These are phyloP conservation scores for Kuraishia molischiana DNA, from an alignment of 805 yeast genomes.

Conservation along the genomic window DNA sequence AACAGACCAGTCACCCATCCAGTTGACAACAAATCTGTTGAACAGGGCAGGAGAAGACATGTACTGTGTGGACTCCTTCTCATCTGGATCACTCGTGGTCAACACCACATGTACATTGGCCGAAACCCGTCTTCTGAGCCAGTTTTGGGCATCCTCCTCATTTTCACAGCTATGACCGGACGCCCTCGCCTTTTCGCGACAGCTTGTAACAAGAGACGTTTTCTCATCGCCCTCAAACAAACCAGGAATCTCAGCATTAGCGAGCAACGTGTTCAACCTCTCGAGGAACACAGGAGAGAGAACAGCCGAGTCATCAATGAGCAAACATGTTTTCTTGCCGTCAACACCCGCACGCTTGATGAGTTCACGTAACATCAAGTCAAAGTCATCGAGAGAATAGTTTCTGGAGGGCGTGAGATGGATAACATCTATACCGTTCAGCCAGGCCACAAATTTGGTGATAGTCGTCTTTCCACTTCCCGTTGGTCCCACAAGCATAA, in stretches of 20 bases:
- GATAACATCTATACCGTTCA: constrained; percentile 59
- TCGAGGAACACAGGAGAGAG: constrained; percentile 74
- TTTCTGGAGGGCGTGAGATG: constrained; percentile 47
- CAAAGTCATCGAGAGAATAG: constrained; percentile 58
- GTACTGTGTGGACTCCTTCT: constrained; percentile 27
- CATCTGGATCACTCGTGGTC: constrained; percentile 50
- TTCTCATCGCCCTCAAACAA: constrained; percentile 71
- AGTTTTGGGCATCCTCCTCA: constrained; percentile 57
- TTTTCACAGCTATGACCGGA: constrained; percentile 59
- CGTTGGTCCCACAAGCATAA: constrained; percentile 75
- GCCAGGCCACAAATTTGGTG: constrained; percentile 82
- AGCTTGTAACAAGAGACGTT: constrained; percentile 36
- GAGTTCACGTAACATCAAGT: constrained; percentile 44
- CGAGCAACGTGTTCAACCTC: constrained; percentile 86
- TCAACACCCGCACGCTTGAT: constrained; percentile 38
- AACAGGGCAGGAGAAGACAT: constrained; percentile 81
- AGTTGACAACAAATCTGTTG: constrained; percentile 79
- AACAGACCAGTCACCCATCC: constrained; percentile 81
- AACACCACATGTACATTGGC: constrained; percentile 76
- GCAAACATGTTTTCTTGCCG: constrained; percentile 57
- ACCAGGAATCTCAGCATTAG: constrained; percentile 90
- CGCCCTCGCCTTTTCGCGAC: constrained; percentile 45
- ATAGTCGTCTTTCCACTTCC: constrained; percentile 76
- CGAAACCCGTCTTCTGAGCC: constrained; percentile 67
- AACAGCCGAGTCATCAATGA: constrained; percentile 75